Conservation (phyloP, 805 yeast genomes). For the Wickerhamiella brachini region DNA sequence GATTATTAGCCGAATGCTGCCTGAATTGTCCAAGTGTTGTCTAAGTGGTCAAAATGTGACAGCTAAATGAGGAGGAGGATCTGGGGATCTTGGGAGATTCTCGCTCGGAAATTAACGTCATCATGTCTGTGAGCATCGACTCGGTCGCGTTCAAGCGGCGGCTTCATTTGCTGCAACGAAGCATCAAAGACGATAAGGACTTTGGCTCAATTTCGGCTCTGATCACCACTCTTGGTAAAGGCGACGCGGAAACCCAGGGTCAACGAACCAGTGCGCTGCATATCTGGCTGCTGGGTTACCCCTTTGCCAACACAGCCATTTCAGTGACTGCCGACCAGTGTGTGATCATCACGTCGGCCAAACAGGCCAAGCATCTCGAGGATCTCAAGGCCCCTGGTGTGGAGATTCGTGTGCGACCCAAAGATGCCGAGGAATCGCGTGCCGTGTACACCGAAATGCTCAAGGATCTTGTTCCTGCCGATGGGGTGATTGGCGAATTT, state of each 20-base stretch:
- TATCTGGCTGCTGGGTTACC: conserved; percentile 81
- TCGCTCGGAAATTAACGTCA: no score
- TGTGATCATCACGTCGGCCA: conserved; percentile 61
- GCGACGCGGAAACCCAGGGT: conserved; percentile 80
- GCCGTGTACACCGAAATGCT: conserved; percentile 47
- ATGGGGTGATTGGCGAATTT: conserved; percentile 46
- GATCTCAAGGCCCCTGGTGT: conserved; percentile 38
- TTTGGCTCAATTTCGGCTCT: conserved; percentile 37
- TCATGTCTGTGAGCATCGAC: conserved; percentile 19
- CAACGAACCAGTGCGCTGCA: conserved; percentile 78
- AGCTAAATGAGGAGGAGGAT: no score
- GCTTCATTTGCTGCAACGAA: conserved; percentile 20
- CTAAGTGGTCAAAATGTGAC: no score
- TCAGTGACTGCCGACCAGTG: conserved; percentile 46
- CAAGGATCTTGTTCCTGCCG: conserved; percentile 24
- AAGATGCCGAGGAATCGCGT: conserved; percentile 66
- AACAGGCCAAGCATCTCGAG: conserved; percentile 69
- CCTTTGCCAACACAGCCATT: conserved; percentile 83
- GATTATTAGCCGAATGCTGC: no score
- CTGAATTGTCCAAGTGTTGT: no score
- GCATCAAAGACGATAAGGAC: conserved; percentile 17
- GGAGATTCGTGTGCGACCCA: conserved; percentile 59
- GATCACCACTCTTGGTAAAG: conserved; percentile 65
- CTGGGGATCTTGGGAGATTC: no score
- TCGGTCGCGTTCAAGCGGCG: conserved; percentile 22